phyloP scores from a whole-genome alignment of 306 rosid species.

The Corylus americana region DNA sequence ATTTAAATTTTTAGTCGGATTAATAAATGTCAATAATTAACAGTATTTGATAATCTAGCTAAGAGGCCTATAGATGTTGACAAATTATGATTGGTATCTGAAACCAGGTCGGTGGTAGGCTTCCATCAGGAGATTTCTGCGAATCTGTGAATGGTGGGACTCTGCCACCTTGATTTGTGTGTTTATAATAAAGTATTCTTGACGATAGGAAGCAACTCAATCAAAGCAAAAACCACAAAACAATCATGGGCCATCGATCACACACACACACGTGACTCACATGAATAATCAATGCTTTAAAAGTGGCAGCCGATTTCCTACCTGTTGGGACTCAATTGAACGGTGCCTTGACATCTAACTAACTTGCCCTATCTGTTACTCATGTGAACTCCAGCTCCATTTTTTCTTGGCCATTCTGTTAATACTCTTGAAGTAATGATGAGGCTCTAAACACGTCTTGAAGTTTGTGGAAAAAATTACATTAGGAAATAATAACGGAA shows the following conservation, averaged over 20 bases:
- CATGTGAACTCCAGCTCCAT: not conserved
- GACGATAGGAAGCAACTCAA: not conserved
- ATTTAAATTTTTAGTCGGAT: no score
- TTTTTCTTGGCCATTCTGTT: not conserved
- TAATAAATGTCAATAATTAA: no score
- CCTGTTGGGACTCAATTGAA: not conserved
- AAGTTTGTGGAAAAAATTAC: no score
- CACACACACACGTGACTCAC: conserved; percentile 28
- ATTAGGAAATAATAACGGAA: no score
- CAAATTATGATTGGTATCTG: not conserved
- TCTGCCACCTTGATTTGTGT: not conserved
- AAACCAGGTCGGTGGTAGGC: not conserved
- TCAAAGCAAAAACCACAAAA: not conserved
- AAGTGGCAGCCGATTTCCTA: not conserved
- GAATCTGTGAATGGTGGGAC: conserved; percentile 14
- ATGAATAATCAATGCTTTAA: not conserved
- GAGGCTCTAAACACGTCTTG: no score
- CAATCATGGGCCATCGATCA: not conserved
- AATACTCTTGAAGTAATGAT: no score
- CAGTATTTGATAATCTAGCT: no score
- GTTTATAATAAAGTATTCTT: not conserved
- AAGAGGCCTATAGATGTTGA: not conserved
- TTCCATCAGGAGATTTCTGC: conserved; percentile 13
- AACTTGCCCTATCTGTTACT: not conserved
- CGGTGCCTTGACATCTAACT: conserved; percentile 8